Evolutionary conservation across 352 stramenopile species (phyloP).

Genomic region (Pythium chondricola): DNA sequence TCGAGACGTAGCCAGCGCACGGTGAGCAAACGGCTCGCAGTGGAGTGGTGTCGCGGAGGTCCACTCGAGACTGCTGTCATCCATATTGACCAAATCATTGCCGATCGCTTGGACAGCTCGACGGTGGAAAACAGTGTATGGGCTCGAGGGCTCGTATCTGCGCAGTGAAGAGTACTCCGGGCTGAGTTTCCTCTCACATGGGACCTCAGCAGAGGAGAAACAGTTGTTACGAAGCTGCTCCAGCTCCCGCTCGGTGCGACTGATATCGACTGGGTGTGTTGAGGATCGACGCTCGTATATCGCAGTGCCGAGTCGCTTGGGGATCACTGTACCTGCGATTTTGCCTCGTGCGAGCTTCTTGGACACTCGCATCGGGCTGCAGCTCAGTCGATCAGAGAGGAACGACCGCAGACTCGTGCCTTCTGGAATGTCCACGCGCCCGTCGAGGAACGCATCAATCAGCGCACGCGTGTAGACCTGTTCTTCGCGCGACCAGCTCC

Average conservation of each 20-base stretch:
- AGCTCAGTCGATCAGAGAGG: conserved; percentile 17
- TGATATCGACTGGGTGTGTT: neutral
- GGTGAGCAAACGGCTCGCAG: too few relatives aligned
- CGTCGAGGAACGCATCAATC: conserved; percentile 15
- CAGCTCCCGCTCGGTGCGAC: neutral
- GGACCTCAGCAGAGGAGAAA: conserved; percentile 6
- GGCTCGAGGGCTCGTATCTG: too few relatives aligned
- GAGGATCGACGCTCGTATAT: neutral
- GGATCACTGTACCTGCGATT: neutral
- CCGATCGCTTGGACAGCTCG: too few relatives aligned
- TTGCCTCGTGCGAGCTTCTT: conserved; percentile 17
- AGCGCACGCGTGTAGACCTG: conserved; percentile 45
- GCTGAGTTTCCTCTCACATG: too few relatives aligned
- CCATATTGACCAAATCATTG: too few relatives aligned
- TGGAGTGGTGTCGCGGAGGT: too few relatives aligned
- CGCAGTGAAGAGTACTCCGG: too few relatives aligned
- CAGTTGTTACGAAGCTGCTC: conserved; percentile 3
- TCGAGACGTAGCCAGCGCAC: too few relatives aligned
- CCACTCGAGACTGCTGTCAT: too few relatives aligned
- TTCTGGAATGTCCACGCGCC: conserved; percentile 3
- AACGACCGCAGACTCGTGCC: conserved; percentile 17
- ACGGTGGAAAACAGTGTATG: too few relatives aligned
- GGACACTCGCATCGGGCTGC: conserved; percentile 23
- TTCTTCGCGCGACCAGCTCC: conserved; percentile 27
- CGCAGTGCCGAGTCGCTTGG: neutral